These are phyloP conservation scores for Scorias spongiosa DNA, from an alignment of 2,329 filamentous ascomycete species.

Conservation along the genomic window DNA sequence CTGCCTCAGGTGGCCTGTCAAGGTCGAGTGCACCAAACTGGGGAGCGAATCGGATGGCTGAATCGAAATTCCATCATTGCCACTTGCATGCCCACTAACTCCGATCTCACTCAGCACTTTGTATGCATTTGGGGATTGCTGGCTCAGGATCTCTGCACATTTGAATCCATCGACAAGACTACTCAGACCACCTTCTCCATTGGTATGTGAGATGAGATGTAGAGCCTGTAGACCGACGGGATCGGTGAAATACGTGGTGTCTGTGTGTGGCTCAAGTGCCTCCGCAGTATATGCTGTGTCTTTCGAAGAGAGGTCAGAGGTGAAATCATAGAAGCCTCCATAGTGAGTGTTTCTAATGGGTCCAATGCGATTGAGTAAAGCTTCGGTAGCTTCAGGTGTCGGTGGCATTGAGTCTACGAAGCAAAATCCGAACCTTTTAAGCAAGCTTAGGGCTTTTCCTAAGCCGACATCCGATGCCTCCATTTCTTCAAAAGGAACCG, in stretches of 20 bases:
- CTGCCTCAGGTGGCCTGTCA: slow-evolving; percentile 35
- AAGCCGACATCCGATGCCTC: slow-evolving; percentile 8
- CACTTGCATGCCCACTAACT: slow-evolving; percentile 69
- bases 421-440: slow-evolving; percentile 60
- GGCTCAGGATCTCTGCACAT: slow-evolving; percentile 46
- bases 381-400: slow-evolving; percentile 54
- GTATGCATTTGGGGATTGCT: slow-evolving; percentile 42
- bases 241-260: slow-evolving; percentile 92
- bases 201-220: slow-evolving; percentile 70
- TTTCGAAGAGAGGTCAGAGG: slow-evolving; percentile 70
- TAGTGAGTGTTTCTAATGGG: slow-evolving; percentile 88
- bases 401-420: slow-evolving; percentile 59
- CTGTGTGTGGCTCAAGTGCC: slow-evolving; percentile 71
- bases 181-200: slow-evolving; percentile 55
- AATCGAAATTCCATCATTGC: slow-evolving; percentile 71
- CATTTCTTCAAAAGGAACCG: slow-evolving; percentile 10
- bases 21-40: slow-evolving; percentile 48
- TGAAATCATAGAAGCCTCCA: slow-evolving; percentile 74
- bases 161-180: slow-evolving; percentile 77
- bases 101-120: slow-evolving; percentile 38
- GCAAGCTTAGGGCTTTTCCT: slow-evolving; percentile 6
- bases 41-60: slow-evolving; percentile 55
- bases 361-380: slow-evolving; percentile 64
- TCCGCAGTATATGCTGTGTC: slow-evolving; percentile 59
- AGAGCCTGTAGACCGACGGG: slow-evolving; percentile 85